These are phyloP conservation scores for Alternaria atra DNA, from an alignment of 2,329 filamentous ascomycete species.

Conservation along the genomic window DNA sequence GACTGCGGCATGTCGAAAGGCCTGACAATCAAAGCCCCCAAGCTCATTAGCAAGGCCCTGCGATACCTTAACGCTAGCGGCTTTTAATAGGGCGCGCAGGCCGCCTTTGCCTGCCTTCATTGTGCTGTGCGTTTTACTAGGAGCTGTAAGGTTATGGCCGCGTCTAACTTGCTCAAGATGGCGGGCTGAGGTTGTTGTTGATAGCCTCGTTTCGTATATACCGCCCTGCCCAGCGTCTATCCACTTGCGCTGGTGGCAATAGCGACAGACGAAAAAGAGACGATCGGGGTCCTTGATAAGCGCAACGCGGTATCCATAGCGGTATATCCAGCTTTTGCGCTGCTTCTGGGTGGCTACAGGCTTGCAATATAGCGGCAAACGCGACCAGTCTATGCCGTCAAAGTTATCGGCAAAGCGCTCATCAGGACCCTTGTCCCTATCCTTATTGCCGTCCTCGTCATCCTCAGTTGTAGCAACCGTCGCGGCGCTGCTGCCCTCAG, in stretches of 20 bases:
- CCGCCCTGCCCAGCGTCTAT: neutral
- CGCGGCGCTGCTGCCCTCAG: constrained; percentile 1
- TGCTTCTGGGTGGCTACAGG: constrained; percentile 1
- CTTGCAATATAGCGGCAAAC: constrained; percentile 7
- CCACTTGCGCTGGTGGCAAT: neutral
- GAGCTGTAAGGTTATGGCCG: neutral
- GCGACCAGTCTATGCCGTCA: constrained; percentile 7
- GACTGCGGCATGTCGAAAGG: neutral
- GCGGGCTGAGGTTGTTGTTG: neutral
- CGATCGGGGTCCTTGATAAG: constrained; percentile 2
- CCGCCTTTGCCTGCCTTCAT: too few species aligned
- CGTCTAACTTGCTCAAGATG: neutral
- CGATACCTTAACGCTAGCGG: too few species aligned
- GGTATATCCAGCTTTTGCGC: constrained; percentile 7
- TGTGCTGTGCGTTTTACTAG: too few species aligned
- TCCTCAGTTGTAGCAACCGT: constrained; percentile 4
- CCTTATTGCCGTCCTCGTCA: neutral
- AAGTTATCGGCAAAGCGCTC: constrained; percentile 10
- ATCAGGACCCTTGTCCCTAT: neutral
- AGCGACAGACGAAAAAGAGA: constrained; percentile 3
- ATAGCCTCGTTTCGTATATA: neutral
- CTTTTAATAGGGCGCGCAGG: too few species aligned
- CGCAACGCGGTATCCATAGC: constrained; percentile 8
- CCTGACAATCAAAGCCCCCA: constrained; percentile 1
- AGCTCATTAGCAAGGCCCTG: constrained; percentile 7